Percentiles rank a stretch among this genome's conserved stretches.
phyloP scores from a whole-genome alignment of 495 filamentous ascomycete genomes.

The Emericellopsis terricola region DNA sequence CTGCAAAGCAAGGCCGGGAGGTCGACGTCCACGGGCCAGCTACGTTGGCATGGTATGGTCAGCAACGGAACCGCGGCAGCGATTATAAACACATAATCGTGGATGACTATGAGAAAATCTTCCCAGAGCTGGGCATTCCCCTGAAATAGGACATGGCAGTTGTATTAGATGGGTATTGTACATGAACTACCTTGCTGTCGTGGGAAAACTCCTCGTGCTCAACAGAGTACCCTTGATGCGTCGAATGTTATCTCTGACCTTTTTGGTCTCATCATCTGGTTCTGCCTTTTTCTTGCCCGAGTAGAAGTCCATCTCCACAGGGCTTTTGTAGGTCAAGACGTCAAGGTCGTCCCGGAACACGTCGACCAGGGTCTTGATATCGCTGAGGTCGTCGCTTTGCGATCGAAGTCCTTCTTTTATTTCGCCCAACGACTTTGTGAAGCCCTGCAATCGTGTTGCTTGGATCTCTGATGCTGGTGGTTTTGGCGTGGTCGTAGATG shows the following conservation, averaged over 20 bases:
- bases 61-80: conserved; percentile 20
- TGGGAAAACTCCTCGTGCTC: conserved; percentile 50
- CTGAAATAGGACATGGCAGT: no score
- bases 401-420: conserved; percentile 26
- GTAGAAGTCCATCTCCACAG: conserved; percentile 15
- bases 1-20: no score
- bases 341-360: conserved; percentile 28
- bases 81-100: conserved; percentile 20
- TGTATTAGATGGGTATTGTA: no score
- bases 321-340: conserved; percentile 16
- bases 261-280: conserved; percentile 54
- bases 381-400: conserved; percentile 16
- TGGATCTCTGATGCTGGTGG: conserved; percentile 20
- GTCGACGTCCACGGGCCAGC: no score
- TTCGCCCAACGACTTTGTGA: conserved; percentile 31
- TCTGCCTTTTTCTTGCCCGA: conserved; percentile 27
- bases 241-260: conserved; percentile 68
- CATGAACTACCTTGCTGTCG: conserved; percentile 3
- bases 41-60: conserved; percentile 30
- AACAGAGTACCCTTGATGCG: conserved; percentile 86
- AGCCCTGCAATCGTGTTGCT: conserved; percentile 11
- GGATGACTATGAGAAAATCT: conserved; percentile 13
- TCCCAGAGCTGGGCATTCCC: no score
- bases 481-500: conserved; percentile 19
- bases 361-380: conserved; percentile 24